Conservation (phyloP, 352 stramenopile genomes). For the Pythium folliculosum region DNA sequence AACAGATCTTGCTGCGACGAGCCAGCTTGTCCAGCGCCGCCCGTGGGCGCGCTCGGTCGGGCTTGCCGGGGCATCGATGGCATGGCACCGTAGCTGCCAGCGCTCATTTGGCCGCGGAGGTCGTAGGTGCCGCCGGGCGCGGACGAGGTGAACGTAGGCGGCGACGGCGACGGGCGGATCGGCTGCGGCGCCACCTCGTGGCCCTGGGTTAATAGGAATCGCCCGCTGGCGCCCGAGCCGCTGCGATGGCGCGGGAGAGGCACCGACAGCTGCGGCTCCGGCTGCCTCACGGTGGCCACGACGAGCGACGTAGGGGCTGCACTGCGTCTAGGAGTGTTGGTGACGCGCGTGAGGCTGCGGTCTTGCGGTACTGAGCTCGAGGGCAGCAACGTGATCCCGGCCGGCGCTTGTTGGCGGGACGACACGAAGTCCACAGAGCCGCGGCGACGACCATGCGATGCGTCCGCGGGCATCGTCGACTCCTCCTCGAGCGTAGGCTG, state of each 20-base stretch:
- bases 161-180: constrained; percentile 7
- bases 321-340: neutral
- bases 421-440: neutral
- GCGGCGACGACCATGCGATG: neutral
- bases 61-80: neutral
- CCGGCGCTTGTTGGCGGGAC: neutral
- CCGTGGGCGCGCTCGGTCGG: neutral
- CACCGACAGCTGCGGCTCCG: neutral
- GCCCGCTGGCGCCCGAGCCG: neutral
- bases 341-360: neutral
- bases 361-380: neutral
- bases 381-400: constrained; percentile 12
- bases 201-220: neutral
- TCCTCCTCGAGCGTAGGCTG: constrained; percentile 6
- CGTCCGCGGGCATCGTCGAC: neutral
- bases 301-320: neutral
- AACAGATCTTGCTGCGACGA: constrained; percentile 15
- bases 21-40: neutral
- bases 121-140: constrained; percentile 13
- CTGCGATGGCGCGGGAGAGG: neutral
- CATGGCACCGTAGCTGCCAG: neutral
- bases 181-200: neutral
- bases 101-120: constrained; percentile 7
- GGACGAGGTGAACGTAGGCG: constrained; percentile 2
- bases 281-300: constrained; percentile 1